Conservation (phyloP, 1,284 basidiomycete species). For the Microbotryum intermedium region DNA sequence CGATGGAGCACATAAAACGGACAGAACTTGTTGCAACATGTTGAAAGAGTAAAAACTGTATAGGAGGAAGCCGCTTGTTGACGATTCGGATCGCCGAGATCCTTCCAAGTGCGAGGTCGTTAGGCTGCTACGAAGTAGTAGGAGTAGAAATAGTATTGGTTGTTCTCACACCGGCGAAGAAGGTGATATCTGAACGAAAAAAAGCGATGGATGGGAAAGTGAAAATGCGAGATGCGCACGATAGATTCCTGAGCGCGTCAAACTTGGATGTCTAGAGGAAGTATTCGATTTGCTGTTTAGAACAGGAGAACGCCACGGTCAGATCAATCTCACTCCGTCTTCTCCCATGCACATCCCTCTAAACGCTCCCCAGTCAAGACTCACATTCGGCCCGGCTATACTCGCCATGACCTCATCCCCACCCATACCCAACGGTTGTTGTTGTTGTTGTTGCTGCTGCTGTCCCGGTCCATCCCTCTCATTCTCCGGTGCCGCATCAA, state of each 20-base stretch:
- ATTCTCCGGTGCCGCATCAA: slow-evolving; percentile 97
- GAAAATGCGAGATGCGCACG: not conserved
- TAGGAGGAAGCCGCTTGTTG: too few species aligned
- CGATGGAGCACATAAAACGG: not conserved
- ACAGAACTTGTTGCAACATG: not conserved
- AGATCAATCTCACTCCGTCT: too few species aligned
- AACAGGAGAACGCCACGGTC: too few species aligned
- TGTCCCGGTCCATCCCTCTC: slow-evolving; percentile 45
- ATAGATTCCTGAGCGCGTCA: not conserved
- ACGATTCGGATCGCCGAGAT: too few species aligned
- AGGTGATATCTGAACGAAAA: not conserved
- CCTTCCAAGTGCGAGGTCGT: too few species aligned
- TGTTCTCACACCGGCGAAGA: too few species aligned
- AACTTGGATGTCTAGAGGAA: slow-evolving; percentile 7
- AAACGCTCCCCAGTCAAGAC: too few species aligned
- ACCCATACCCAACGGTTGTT: not conserved
- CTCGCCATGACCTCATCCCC: not conserved
- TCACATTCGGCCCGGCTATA: not conserved
- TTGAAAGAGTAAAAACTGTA: too few species aligned
- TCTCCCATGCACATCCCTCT: too few species aligned
- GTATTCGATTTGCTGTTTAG: slow-evolving; percentile 19
- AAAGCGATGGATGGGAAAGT: not conserved
- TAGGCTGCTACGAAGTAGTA: too few species aligned
- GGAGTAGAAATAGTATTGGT: too few species aligned
- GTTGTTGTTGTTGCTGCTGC: slow-evolving; percentile 12